Evolutionary conservation across 352 stramenopile species (phyloP).

Genomic region (Globisporangium middletonii): DNA sequence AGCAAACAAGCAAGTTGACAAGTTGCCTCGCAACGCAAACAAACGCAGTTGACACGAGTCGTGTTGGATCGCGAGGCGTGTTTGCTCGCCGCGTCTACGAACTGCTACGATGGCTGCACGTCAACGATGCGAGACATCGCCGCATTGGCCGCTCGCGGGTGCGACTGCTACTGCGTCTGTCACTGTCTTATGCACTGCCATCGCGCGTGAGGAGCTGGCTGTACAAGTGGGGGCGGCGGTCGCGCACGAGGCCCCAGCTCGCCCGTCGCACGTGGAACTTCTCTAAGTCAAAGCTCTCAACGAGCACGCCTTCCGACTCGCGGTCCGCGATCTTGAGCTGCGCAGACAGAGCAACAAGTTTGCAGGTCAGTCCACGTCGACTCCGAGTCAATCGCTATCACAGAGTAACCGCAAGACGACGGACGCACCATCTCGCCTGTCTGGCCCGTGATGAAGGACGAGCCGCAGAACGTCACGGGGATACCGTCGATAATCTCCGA

Average conservation of each 20-base stretch:
- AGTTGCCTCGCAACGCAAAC: too few relatives aligned
- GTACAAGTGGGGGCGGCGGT: conserved; percentile 86
- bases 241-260: conserved; percentile 83
- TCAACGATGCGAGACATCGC: too few relatives aligned
- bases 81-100: too few relatives aligned
- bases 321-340: conserved; percentile 85
- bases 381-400: not conserved
- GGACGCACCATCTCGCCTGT: conserved; percentile 79
- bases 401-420: not conserved
- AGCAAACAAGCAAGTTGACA: too few relatives aligned
- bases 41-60: too few relatives aligned
- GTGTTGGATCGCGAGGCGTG: too few relatives aligned
- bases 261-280: conserved; percentile 84
- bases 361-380: not conserved
- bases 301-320: conserved; percentile 81
- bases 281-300: conserved; percentile 82
- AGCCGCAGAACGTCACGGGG: conserved; percentile 89
- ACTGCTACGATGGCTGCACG: too few relatives aligned
- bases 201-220: conserved; percentile 75
- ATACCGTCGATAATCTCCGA: conserved; percentile 72
- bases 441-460: conserved; percentile 90
- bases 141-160: not conserved
- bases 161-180: too few relatives aligned
- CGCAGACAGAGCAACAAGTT: conserved; percentile 6
- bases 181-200: conserved; percentile 20